Percentiles rank a stretch among this genome's conserved stretches.
Evolutionary conservation across 208 protist species (phyloP).

Genomic region (Blechomonas ayalai): DNA sequence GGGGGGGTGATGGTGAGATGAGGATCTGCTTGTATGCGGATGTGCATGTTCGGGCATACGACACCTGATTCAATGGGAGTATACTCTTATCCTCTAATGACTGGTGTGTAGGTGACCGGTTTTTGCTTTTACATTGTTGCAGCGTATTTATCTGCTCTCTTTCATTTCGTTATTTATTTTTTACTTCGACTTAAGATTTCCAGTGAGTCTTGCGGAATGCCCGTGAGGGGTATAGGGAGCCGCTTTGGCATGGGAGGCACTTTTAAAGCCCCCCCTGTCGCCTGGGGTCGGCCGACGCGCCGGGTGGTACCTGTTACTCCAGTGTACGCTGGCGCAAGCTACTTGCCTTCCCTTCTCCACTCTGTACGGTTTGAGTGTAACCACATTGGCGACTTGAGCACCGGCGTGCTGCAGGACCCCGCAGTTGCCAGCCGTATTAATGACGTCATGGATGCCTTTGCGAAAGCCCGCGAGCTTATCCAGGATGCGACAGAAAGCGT

Average conservation of each 20-base stretch:
- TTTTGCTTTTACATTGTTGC: constrained; percentile 6
- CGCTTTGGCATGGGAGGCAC: neutral
- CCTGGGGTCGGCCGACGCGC: too few relatives aligned
- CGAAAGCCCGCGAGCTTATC: constrained; percentile 59
- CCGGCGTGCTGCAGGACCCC: neutral
- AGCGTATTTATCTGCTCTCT: neutral
- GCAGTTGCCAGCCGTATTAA: constrained; percentile 18
- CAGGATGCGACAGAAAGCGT: constrained; percentile 52
- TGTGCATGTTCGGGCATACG: too few relatives aligned
- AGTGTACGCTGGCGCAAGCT: neutral
- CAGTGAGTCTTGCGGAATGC: too few relatives aligned
- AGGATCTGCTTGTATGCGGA: too few relatives aligned
- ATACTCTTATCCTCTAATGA: too few relatives aligned
- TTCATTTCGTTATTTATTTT: neutral
- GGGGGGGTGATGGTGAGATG: too few relatives aligned
- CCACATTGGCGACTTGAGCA: neutral
- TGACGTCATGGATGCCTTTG: constrained; percentile 52
- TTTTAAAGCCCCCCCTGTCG: neutral
- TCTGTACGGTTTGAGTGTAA: neutral
- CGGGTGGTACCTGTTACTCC: neutral
- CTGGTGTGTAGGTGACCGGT: too few relatives aligned
- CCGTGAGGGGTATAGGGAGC: neutral
- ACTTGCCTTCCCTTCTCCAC: constrained; percentile 1
- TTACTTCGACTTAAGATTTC: neutral
- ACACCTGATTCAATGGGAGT: too few relatives aligned